Conservation (phyloP, 2,329 filamentous ascomycete species). For the Aspergillus fijiensis region DNA sequence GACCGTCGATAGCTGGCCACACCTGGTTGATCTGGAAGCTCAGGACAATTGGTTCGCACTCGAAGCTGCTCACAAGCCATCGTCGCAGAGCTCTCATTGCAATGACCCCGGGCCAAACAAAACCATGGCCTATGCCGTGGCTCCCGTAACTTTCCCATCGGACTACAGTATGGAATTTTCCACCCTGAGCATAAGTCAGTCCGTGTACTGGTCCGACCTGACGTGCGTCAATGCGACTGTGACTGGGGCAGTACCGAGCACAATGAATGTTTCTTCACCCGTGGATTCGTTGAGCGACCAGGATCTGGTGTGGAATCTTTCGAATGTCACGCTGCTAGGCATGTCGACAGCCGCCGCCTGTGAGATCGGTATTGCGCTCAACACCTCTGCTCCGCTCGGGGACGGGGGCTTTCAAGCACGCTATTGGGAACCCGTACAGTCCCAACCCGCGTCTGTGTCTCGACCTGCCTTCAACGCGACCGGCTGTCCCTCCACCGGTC, state of each 20-base stretch:
- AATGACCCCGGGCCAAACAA: not conserved
- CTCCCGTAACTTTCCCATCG: constrained; percentile 2
- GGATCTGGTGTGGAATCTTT: not conserved
- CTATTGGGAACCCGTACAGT: constrained; percentile 10
- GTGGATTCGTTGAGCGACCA: not conserved
- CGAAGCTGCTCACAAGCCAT: not conserved
- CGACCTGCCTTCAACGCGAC: not conserved
- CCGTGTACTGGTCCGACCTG: constrained; percentile 22
- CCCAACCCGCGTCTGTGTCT: not conserved
- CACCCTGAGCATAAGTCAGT: constrained; percentile 15
- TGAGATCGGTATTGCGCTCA: not conserved
- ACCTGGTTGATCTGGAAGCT: constrained; percentile 1
- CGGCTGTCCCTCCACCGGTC: not conserved
- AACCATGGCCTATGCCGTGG: not conserved
- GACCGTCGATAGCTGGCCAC: constrained; percentile 6
- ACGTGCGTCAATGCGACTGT: constrained; percentile 8
- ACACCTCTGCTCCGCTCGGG: not conserved
- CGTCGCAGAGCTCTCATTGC: not conserved
- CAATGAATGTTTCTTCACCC: not conserved
- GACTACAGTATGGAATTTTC: constrained; percentile 6
- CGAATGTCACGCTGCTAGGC: not conserved
- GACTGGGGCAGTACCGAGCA: not conserved
- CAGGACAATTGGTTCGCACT: constrained; percentile 6
- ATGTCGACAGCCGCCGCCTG: not conserved
- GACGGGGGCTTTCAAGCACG: not conserved